Conservation (phyloP, 2,329 filamentous ascomycete species). For the Hymenoscyphus albidus region DNA sequence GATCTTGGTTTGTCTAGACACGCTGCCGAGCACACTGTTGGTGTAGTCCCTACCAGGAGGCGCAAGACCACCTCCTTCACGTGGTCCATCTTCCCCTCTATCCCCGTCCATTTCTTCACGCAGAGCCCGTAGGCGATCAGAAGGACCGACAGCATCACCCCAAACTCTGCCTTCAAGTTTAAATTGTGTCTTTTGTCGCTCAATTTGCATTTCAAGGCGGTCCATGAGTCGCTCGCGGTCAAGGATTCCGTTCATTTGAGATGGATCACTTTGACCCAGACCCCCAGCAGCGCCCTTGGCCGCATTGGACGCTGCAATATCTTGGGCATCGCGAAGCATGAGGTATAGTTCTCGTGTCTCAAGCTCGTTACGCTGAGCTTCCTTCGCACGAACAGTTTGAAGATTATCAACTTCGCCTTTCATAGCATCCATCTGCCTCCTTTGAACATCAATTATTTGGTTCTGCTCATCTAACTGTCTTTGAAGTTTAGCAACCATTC, state of each 20-base stretch:
- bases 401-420: conserved; percentile 87
- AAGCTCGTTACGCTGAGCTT: conserved; percentile 89
- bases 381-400: conserved; percentile 80
- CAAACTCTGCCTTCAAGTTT: conserved; percentile 93
- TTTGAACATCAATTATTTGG: conserved; percentile 84
- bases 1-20: conserved; percentile 58
- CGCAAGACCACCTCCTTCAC: conserved; percentile 5
- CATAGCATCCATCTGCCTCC: conserved; percentile 78
- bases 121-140: conserved; percentile 84
- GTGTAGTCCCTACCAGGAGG: conserved; percentile 61
- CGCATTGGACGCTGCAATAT: conserved; percentile 86
- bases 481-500: conserved; percentile 86
- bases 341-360: conserved; percentile 96
- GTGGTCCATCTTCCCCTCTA: conserved; percentile 37
- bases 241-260: conserved; percentile 84
- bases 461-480: conserved; percentile 91
- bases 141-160: conserved; percentile 77
- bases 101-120: conserved; percentile 89
- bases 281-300: conserved; percentile 49
- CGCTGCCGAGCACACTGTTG: conserved; percentile 70
- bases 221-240: conserved; percentile 92
- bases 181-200: conserved; percentile 95
- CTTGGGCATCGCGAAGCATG: conserved; percentile 96
- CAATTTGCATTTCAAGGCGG: conserved; percentile 88
- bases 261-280: conserved; percentile 61